These are phyloP conservation scores for Myxozyma udenii DNA, from an alignment of 805 yeast genomes.

Conservation along the genomic window DNA sequence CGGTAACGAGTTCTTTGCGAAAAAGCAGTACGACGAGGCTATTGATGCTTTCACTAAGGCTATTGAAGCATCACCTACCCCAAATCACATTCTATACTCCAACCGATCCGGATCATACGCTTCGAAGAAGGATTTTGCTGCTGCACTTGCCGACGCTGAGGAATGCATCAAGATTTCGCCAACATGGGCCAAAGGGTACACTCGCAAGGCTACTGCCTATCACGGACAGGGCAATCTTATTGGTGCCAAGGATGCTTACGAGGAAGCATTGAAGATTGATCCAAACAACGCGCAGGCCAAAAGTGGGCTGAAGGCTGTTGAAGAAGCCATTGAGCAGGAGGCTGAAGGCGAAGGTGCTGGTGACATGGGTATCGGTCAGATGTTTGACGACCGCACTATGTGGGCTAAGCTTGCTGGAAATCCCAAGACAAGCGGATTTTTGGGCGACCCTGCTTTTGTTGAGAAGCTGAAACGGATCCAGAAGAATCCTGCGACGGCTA, in stretches of 20 bases:
- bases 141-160: slow-evolving; percentile 82
- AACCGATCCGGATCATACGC: slow-evolving; percentile 92
- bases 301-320: slow-evolving; percentile 71
- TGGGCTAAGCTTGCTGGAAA: slow-evolving; percentile 70
- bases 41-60: slow-evolving; percentile 80
- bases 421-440: slow-evolving; percentile 81
- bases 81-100: slow-evolving; percentile 89
- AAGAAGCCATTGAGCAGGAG: slow-evolving; percentile 54
- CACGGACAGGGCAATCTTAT: slow-evolving; percentile 80
- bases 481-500: slow-evolving; percentile 70
- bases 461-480: slow-evolving; percentile 55
- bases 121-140: slow-evolving; percentile 64
- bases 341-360: slow-evolving; percentile 43
- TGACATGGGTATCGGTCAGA: slow-evolving; percentile 70
- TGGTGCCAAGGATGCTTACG: slow-evolving; percentile 67
- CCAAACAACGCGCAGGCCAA: slow-evolving; percentile 80
- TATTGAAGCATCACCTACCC: slow-evolving; percentile 72
- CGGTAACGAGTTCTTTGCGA: slow-evolving; percentile 90
- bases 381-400: slow-evolving; percentile 77
- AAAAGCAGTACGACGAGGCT: slow-evolving; percentile 79
- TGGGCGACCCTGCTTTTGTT: slow-evolving; percentile 84
- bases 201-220: slow-evolving; percentile 89
- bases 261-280: slow-evolving; percentile 78
- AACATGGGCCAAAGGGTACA: slow-evolving; percentile 93
- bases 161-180: slow-evolving; percentile 78